Evolutionary conservation across 73 alveolate species (phyloP), one percentile per base, ranked within the genome.

Genomic region (Paramecium sexaurelia): DNA sequence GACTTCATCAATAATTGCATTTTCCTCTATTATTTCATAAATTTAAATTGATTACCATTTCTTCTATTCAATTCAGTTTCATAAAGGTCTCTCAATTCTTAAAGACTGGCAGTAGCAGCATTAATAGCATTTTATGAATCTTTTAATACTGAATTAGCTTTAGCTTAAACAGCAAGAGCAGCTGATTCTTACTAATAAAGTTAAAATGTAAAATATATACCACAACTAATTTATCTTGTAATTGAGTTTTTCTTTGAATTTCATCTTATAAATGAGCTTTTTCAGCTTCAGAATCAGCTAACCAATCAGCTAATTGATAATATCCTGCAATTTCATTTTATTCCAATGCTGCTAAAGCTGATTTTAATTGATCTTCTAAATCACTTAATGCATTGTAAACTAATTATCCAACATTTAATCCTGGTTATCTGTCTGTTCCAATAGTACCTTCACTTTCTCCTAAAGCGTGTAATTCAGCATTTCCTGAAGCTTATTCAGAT

Each of bases 291-390:
- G 90, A 78, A 26, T 78, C 90, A 78, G 75, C 90, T 22, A 78
- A 78, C 90, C 90, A 78, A 45, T 78, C 90, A 78, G 90, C 90
- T 33, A 78, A 78, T 40, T 78, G 19, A 78, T 78, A 78, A 9
- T 78, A 78, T 78, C 75, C 68, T 2, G 90, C 75, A 24, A 78
- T 78, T 78, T 78, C 90, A 45, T 78, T 39, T 37, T 37, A 19
- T 78, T 78, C 90, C 5, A 78, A 20, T n/a, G 75, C 43, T 3
- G 90, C 41, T 5, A 78, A 33, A 15, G 90, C 51, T 22, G 90
- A 1, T 41, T 33, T 78, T 5, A 78, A 40, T 78, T 78, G 17
- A 78, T 78, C 90, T 41, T 78, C 90, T 15, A 78, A 41, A 45
- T 78, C 90, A 43, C 75, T 29, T 5, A 78, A 26, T 1, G 73